Base-by-base conservation (phyloP, 2,329 filamentous ascomycete genomes). In the Fusarium chlamydosporum region DNA sequence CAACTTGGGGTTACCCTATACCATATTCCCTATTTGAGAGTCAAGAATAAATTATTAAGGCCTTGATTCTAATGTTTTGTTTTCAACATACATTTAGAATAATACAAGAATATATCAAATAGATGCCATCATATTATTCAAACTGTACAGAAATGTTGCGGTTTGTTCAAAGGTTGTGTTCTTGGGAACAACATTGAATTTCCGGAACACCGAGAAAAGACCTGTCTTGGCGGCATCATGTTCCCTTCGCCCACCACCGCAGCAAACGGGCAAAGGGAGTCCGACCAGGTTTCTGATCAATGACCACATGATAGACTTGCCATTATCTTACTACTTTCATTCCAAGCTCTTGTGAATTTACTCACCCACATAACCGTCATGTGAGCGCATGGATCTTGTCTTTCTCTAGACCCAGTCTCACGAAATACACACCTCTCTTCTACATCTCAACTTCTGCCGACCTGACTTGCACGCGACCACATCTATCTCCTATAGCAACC, bases 181-280 rank as follows among this genome's bases (percentile, higher is more conserved):
- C 4, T 27, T 16, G 33, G n/a, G 26, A 38, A 50, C 47, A 38
- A 38, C 33, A 12, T 15, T 50, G 33, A 6, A 38, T 27, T 15
- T 38, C 47, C 33, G 23, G 47, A 50, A 50, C 23, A 38, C 33
- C 47, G 47, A 50, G 47, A 38, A 38, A 50, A 38, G 23, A 38
- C 47, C 16, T 8, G 16, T 18, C 26, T 27, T 11, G 33, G 16
- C 9, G 2, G 16, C 33, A 10, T 38, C 47, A 50, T 10, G n/a
- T 50, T 50, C 47, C 33, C 8, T 20, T 27, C 23, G 26, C 4
- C 23, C 47, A 38, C 4, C 3, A 4, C 16, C 13, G 1, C 4
- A 18, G 8, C 11, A 15, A 6, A 3, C 33, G 8, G 33, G 11
- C 3, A 15, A 38, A 50, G 6, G 16, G 47, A 27, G 10, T 2